These are phyloP conservation scores for Musa schizocarpa DNA, from an alignment of 176 grass and related monocot genomes.

Conservation along the genomic window DNA sequence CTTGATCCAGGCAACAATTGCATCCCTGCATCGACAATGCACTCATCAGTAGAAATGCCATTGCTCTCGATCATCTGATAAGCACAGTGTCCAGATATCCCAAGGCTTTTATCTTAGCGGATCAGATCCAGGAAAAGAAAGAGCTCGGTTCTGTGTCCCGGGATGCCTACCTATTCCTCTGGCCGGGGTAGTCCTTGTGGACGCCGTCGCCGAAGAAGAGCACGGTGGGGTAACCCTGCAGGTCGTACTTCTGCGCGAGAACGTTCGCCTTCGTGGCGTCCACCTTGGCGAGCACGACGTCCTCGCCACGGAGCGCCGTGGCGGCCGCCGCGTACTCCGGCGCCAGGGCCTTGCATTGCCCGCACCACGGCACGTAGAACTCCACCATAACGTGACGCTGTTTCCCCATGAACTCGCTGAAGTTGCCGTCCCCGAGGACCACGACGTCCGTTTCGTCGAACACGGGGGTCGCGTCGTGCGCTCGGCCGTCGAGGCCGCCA, in stretches of 20 bases:
- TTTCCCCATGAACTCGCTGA: slow-evolving; percentile 50
- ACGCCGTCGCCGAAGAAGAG: slow-evolving; percentile 79
- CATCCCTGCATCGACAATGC: slow-evolving; percentile 27
- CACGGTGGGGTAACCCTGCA: slow-evolving; percentile 89
- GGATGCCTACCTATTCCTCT: slow-evolving; percentile 33
- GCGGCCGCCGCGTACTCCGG: slow-evolving; percentile 75
- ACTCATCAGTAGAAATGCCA: no score
- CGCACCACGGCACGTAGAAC: slow-evolving; percentile 97
- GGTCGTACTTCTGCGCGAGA: slow-evolving; percentile 52
- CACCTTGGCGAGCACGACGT: slow-evolving; percentile 71
- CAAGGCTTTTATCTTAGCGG: no score
- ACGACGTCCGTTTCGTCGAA: slow-evolving; percentile 67
- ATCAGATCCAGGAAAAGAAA: neutral
- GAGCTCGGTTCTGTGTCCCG: neutral
- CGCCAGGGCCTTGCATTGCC: slow-evolving; percentile 66
- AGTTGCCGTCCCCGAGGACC: slow-evolving; percentile 58
- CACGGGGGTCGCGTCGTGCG: neutral
- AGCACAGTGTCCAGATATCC: no score
- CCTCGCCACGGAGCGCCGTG: slow-evolving; percentile 28
- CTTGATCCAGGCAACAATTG: slow-evolving; percentile 72
- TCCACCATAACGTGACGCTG: slow-evolving; percentile 70
- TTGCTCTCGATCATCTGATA: no score
- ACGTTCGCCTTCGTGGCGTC: slow-evolving; percentile 78
- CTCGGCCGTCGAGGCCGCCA: neutral
- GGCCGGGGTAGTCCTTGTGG: slow-evolving; percentile 50